phyloP scores from a whole-genome alignment of 495 filamentous ascomycete genomes.

The Ascobolus immersus region DNA sequence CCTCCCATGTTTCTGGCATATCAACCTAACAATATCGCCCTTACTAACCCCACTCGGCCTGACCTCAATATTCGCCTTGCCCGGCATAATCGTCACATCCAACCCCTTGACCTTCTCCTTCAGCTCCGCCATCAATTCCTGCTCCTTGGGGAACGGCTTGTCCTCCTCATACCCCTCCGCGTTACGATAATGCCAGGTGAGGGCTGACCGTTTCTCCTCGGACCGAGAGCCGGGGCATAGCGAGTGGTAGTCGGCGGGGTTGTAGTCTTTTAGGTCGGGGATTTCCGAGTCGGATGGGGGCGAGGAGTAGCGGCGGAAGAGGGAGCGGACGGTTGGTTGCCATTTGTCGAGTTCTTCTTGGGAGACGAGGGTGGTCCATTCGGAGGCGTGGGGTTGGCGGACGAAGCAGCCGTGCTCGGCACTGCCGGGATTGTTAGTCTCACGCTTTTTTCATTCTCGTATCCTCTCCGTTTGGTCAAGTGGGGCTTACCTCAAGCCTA shows the following conservation, averaged over 20 bases:
- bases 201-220: constrained; percentile 68
- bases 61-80: constrained; percentile 91
- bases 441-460: no score
- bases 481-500: constrained; percentile 46
- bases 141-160: no score
- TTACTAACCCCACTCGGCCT: constrained; percentile 91
- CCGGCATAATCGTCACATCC: constrained; percentile 83
- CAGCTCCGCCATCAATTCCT: constrained; percentile 49
- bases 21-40: constrained; percentile 61
- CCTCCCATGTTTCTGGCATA: constrained; percentile 31
- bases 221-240: constrained; percentile 26
- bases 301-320: no score
- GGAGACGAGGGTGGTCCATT: no score
- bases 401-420: constrained; percentile 95
- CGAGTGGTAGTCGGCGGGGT: neutral
- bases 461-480: neutral
- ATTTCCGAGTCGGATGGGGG: no score
- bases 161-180: no score
- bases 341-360: constrained; percentile 65
- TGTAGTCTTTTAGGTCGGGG: no score
- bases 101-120: constrained; percentile 37
- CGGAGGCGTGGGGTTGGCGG: constrained; percentile 38
- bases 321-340: constrained; percentile 5
- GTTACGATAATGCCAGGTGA: constrained; percentile 92
- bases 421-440: no score